These are phyloP conservation scores for Heterobasidion annosum DNA, from an alignment of 1,284 basidiomycete species.

Conservation along the genomic window DNA sequence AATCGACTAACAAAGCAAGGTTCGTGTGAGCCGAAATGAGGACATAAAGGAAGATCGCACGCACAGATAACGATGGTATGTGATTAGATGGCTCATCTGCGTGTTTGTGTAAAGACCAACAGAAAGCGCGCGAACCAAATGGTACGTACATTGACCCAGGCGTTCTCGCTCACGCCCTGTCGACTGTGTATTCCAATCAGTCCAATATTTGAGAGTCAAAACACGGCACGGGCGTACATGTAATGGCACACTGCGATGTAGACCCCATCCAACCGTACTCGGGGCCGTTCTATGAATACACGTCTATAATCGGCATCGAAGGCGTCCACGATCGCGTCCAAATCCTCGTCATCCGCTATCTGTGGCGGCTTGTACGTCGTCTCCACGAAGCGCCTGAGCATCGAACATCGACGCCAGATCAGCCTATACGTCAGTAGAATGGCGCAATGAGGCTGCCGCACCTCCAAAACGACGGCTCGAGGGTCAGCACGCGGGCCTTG, in stretches of 20 bases:
- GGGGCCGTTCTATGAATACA: slow-evolving; percentile 73
- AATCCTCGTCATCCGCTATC: slow-evolving; percentile 35
- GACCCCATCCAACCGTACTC: slow-evolving; percentile 77
- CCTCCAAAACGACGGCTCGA: slow-evolving; percentile 73
- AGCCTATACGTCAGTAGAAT: slow-evolving; percentile 4
- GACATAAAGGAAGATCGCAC: slow-evolving; percentile 16
- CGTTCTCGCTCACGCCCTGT: slow-evolving; percentile 68
- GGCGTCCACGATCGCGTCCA: slow-evolving; percentile 36
- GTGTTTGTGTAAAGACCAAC: not conserved
- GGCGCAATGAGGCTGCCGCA: slow-evolving; percentile 22
- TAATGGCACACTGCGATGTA: slow-evolving; percentile 90
- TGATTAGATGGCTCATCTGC: slow-evolving; percentile 65
- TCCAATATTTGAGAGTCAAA: slow-evolving; percentile 1
- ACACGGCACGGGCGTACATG: slow-evolving; percentile 36
- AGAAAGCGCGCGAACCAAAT: slow-evolving; percentile 1
- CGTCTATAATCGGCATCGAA: slow-evolving; percentile 63
- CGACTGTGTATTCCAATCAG: slow-evolving; percentile 36
- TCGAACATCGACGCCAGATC: slow-evolving; percentile 3
- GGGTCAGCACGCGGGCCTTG: slow-evolving; percentile 62
- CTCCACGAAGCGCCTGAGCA: slow-evolving; percentile 40
- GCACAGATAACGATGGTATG: slow-evolving; percentile 79
- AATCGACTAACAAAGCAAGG: slow-evolving; percentile 55
- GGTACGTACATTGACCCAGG: slow-evolving; percentile 69
- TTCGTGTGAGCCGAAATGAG: not conserved
- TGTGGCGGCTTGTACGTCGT: slow-evolving; percentile 68